A percentile compares a stretch with the other conserved stretches of the same genome.
Conservation (phyloP, 2,329 filamentous ascomycete genomes). For the Paraphaeosphaeria minitans region DNA sequence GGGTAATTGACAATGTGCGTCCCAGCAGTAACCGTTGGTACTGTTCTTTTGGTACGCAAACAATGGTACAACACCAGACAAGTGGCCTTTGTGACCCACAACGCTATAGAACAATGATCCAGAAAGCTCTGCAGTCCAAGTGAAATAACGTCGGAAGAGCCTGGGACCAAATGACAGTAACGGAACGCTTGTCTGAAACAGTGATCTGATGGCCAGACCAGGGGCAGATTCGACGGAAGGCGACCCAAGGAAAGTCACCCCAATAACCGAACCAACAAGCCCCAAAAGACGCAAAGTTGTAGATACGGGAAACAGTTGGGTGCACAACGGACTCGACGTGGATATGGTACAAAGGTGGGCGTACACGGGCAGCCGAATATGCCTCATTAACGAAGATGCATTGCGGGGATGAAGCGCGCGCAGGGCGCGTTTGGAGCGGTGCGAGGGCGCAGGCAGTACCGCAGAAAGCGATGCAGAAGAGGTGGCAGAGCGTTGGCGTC, state of each 20-base stretch:
- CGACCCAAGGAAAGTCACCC: constrained; percentile 1
- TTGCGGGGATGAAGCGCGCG: background rate
- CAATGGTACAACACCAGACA: background rate
- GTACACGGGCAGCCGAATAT: constrained; percentile 4
- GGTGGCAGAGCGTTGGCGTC: constrained; percentile 12
- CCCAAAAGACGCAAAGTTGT: constrained; percentile 4
- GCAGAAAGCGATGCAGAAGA: constrained; percentile 15
- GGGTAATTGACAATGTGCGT: background rate
- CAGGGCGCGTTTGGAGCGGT: background rate
- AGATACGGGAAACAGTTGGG: background rate
- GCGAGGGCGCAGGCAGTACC: constrained; percentile 3
- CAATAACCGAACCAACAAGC: background rate
- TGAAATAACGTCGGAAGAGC: background rate
- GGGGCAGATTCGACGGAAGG: constrained; percentile 1
- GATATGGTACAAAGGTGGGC: constrained; percentile 4
- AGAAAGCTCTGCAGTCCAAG: background rate
- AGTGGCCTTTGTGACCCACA: background rate
- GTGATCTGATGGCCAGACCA: constrained; percentile 1
- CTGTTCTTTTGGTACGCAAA: background rate
- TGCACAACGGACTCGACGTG: background rate
- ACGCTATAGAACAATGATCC: background rate
- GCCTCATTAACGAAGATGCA: constrained; percentile 2
- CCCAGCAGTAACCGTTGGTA: constrained; percentile 1
- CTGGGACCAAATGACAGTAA: background rate
- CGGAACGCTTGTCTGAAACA: constrained; percentile 8